Conservation (phyloP, 2,329 filamentous ascomycete species). For the Cladophialophora immunda region DNA sequence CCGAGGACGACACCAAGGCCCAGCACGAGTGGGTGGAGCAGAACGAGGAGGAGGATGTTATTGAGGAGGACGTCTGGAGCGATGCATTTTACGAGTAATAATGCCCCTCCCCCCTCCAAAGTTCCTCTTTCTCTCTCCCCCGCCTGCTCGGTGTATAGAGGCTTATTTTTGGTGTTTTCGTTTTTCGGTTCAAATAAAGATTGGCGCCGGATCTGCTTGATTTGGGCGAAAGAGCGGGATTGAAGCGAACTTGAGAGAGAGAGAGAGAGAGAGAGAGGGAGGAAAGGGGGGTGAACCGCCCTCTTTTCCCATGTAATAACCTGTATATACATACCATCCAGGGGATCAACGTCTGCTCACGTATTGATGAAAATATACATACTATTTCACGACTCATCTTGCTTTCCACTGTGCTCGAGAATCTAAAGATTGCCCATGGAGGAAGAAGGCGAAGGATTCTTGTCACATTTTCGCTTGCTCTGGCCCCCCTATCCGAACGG, state of each 20-base stretch:
- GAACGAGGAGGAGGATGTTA: conserved; percentile 33
- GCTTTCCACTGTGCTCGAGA: background rate
- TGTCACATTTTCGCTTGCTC: too few species aligned
- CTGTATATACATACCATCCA: background rate
- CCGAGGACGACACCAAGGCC: conserved; percentile 27
- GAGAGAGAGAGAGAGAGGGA: background rate
- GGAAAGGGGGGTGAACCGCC: too few species aligned
- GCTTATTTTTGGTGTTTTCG: background rate
- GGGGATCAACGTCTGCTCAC: background rate
- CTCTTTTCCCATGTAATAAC: background rate
- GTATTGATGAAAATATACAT: background rate
- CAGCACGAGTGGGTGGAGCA: conserved; percentile 33
- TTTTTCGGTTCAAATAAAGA: background rate
- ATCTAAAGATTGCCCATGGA: too few species aligned
- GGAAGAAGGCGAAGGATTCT: too few species aligned
- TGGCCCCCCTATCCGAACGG: too few species aligned
- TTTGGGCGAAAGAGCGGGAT: conserved; percentile 5
- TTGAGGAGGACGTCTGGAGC: conserved; percentile 33
- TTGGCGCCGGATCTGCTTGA: conserved; percentile 7
- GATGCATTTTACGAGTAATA: conserved; percentile 33
- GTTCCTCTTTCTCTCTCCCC: background rate
- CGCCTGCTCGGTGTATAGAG: background rate
- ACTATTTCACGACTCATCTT: background rate
- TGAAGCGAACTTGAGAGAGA: background rate
- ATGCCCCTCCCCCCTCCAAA: background rate